Conservation (phyloP, 805 yeast genomes). For the Sugiyamaella smithiae region DNA sequence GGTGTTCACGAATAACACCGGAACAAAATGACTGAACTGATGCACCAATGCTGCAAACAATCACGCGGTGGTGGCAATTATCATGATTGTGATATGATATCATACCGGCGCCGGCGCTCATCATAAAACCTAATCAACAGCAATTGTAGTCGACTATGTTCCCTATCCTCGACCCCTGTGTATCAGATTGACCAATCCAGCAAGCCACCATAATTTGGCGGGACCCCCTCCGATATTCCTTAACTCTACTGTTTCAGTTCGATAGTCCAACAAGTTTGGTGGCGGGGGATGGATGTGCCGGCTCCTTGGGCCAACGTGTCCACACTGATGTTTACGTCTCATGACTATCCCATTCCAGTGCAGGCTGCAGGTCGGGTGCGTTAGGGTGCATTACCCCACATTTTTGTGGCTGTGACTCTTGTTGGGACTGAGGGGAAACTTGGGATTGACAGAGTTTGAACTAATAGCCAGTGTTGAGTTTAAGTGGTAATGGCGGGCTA, state of each 20-base stretch:
- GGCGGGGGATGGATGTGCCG: too few species aligned
- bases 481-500: too few species aligned
- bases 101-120: not conserved
- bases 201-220: too few species aligned
- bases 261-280: too few species aligned
- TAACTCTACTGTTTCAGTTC: too few species aligned
- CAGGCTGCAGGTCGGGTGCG: not conserved
- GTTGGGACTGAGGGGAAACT: not conserved
- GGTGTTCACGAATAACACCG: too few species aligned
- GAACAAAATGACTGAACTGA: not conserved
- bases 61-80: not conserved
- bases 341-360: not conserved
- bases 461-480: too few species aligned
- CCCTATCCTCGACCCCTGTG: not conserved
- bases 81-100: not conserved
- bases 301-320: conserved; percentile 4
- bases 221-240: too few species aligned
- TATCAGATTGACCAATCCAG: not conserved
- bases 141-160: not conserved
- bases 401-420: conserved; percentile 2
- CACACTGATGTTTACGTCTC: conserved; percentile 1
- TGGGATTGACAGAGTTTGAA: not conserved
- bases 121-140: not conserved
- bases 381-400: conserved; percentile 2
- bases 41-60: not conserved